Conservation (phyloP, 352 stramenopile genomes). For the Phytophthora multivora region DNA sequence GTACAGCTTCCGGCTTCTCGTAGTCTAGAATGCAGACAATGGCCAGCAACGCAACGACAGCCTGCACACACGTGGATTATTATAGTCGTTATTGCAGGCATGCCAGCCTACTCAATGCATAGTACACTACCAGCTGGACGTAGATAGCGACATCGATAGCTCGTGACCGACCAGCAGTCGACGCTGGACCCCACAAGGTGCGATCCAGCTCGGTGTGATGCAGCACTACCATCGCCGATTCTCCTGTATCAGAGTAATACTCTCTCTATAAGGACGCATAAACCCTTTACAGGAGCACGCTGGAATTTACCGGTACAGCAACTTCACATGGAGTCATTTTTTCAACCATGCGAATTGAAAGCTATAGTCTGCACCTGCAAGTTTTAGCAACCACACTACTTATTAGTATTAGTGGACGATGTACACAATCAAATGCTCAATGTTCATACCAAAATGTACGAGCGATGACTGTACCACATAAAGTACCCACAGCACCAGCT, state of each 20-base stretch:
- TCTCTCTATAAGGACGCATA: not conserved
- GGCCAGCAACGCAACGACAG: conserved; percentile 37
- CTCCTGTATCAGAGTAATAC: too few species aligned
- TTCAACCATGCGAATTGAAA: conserved; percentile 18
- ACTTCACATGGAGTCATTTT: not conserved
- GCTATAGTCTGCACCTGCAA: conserved; percentile 12
- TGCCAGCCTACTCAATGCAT: not conserved
- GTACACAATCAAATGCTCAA: too few species aligned
- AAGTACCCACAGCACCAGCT: conserved; percentile 35
- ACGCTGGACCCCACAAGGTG: conserved; percentile 58
- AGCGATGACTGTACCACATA: conserved; percentile 28
- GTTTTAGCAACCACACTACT: not conserved
- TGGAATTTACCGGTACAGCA: too few species aligned
- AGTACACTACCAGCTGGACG: conserved; percentile 45
- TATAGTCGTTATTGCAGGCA: not conserved
- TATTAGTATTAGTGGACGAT: not conserved
- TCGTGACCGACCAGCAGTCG: conserved; percentile 47
- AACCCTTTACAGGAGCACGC: conserved; percentile 14
- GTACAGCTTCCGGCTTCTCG: conserved; percentile 56
- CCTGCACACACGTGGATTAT: conserved; percentile 19
- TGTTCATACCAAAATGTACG: conserved; percentile 21
- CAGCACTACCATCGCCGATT: conserved; percentile 63
- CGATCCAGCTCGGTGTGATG: conserved; percentile 65
- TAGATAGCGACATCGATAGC: conserved; percentile 49
- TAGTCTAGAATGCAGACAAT: conserved; percentile 49